Evolutionary conservation across 345 rosid genomes (phyloP).

Genomic region (Chamaenerion angustifolium): DNA sequence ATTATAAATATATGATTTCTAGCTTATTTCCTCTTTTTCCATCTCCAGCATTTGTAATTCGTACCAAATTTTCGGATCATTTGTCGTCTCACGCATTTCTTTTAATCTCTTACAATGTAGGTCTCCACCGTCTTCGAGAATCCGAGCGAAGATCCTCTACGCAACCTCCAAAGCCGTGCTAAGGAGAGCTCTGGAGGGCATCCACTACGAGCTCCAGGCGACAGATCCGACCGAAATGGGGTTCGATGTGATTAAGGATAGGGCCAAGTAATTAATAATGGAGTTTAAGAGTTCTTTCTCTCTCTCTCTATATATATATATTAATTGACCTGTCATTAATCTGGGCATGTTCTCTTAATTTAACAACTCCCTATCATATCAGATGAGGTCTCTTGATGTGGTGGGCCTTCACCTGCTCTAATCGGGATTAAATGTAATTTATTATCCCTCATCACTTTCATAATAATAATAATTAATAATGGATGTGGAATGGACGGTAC

Average conservation of each 20-base stretch:
- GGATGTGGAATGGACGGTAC: too few species aligned
- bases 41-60: too few species aligned
- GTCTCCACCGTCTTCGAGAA: constrained; percentile 77
- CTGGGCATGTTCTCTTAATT: constrained; percentile 8
- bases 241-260: constrained; percentile 62
- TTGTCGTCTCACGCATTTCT: background rate
- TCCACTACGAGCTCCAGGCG: constrained; percentile 89
- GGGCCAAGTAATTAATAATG: constrained; percentile 37
- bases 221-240: constrained; percentile 97
- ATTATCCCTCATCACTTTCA: background rate
- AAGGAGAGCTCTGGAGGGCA: constrained; percentile 78
- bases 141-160: constrained; percentile 74
- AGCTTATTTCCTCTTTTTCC: too few species aligned
- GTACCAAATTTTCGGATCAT: too few species aligned
- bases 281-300: too few species aligned
- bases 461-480: too few species aligned
- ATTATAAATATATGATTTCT: too few species aligned
- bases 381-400: constrained; percentile 7
- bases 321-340: too few species aligned
- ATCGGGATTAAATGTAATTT: constrained; percentile 13
- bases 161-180: constrained; percentile 84
- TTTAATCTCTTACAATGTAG: constrained; percentile 12
- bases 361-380: constrained; percentile 22
- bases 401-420: constrained; percentile 2
- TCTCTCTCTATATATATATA: too few species aligned